Evolutionary conservation across 371 early-diverging fungal genomes (phyloP).

Genomic region (Dichotomocladium elegans): DNA sequence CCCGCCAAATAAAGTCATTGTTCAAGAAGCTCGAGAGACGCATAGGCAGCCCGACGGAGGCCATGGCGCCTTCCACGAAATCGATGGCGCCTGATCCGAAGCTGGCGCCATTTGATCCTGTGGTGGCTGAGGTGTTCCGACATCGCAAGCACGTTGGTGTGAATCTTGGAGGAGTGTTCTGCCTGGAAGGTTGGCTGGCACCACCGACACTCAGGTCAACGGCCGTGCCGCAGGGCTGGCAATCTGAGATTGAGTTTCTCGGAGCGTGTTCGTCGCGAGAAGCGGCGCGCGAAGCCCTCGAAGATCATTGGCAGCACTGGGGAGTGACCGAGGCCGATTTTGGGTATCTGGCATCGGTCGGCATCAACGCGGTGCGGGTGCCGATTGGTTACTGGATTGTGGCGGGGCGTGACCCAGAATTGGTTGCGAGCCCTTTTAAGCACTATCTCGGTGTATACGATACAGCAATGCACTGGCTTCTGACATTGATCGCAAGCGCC

Average conservation of each 20-base stretch:
- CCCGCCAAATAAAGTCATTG: conserved; percentile 3
- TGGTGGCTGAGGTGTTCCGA: conserved; percentile 16
- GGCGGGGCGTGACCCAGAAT: conserved; percentile 9
- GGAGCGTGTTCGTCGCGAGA: conserved; percentile 30
- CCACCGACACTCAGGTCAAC: conserved; percentile 35
- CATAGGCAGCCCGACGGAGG: no score
- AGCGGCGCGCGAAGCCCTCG: conserved; percentile 36
- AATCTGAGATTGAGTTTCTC: conserved; percentile 37
- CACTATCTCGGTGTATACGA: conserved; percentile 25
- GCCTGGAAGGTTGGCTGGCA: conserved; percentile 58
- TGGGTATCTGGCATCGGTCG: conserved; percentile 39
- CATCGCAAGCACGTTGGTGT: conserved; percentile 46
- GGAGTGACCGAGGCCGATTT: conserved; percentile 64
- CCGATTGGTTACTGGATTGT: conserved; percentile 70
- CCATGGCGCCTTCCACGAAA: no score
- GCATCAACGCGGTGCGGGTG: conserved; percentile 64
- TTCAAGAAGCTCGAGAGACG: conserved; percentile 12
- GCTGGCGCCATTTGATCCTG: conserved; percentile 18
- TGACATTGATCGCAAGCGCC: conserved; percentile 46
- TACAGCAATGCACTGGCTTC: conserved; percentile 36
- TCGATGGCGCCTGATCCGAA: conserved; percentile 10
- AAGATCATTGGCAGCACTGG: conserved; percentile 54
- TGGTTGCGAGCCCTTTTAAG: conserved; percentile 14
- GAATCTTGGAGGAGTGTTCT: conserved; percentile 62
- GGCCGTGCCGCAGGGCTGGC: conserved; percentile 18